These are phyloP conservation scores for Lactarius hatsudake DNA, from an alignment of 768 basidiomycete species.

Conservation along the genomic window DNA sequence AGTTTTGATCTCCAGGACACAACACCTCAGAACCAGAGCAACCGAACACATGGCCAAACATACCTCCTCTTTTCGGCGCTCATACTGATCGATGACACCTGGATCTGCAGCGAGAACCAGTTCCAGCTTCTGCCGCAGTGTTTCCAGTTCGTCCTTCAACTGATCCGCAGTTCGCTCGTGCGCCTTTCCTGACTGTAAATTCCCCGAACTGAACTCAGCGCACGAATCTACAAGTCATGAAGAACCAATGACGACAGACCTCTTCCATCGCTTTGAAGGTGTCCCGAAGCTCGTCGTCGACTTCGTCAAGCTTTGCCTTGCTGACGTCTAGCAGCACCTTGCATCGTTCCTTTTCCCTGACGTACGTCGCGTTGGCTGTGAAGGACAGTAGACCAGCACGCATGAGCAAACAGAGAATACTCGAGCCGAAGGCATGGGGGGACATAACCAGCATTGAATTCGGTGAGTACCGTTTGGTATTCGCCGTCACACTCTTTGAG, in stretches of 20 bases:
- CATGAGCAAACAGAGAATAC: neutral
- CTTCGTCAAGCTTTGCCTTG: constrained; percentile 39
- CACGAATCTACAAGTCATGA: neutral
- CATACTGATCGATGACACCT: constrained; percentile 76
- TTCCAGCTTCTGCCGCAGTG: constrained; percentile 63
- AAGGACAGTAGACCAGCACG: neutral
- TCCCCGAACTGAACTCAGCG: neutral
- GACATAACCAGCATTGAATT: constrained; percentile 51
- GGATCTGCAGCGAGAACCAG: constrained; percentile 71
- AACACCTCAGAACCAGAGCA: neutral
- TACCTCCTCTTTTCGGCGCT: constrained; percentile 72
- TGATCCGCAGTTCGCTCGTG: constrained; percentile 55
- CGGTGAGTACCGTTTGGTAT: constrained; percentile 50
- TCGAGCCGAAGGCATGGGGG: neutral
- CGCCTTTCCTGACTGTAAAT: constrained; percentile 42
- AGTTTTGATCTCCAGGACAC: constrained; percentile 50
- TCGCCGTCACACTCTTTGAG: constrained; percentile 58
- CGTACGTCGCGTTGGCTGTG: constrained; percentile 51
- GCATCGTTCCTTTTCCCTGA: constrained; percentile 46
- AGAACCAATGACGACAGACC: constrained; percentile 34
- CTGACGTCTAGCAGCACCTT: constrained; percentile 39
- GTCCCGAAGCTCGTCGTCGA: constrained; percentile 48
- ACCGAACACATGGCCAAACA: constrained; percentile 28
- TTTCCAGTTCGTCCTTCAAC: constrained; percentile 58
- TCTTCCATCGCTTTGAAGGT: constrained; percentile 53